Evolutionary conservation across 2,329 filamentous ascomycete species (phyloP), one percentile per base, ranked within the genome.

Genomic region (Verticillium dahliae): DNA sequence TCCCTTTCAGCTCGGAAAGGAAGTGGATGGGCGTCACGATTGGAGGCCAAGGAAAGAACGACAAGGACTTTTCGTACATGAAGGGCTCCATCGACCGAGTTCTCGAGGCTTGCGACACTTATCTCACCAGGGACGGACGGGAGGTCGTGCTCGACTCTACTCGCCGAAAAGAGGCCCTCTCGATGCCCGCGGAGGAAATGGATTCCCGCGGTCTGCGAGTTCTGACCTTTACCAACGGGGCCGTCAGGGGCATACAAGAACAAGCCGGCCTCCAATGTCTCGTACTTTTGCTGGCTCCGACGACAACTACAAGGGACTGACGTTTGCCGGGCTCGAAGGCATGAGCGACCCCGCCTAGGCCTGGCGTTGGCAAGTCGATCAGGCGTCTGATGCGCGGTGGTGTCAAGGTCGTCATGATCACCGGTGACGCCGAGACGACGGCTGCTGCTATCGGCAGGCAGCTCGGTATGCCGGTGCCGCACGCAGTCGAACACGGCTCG

Each of bases 21-120:
- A 99, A 99, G 75, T 99, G 94, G 94, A 99, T 99, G 96, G 96
- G 96, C 38, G 93, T 97, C 34, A 90, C 92, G 1, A 90, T 97
- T 67, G 87, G 86, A 54, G 79, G 81, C 27, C 81, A 85, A 57
- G 76, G 79, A 35, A 81, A 80, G 62, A 52, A 10, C 45, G 87
- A 90, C 41, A 86, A 87, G 64, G 91, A 96, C 69, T 88, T 92
- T 66, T 93, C 92, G 0, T 99, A 98, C 73, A 91, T 98, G 78
- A 99, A 99, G 73, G 96, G 95, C 37, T 91, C 95, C 38, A 82
- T 98, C 50, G 95, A 99, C 74, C 90, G 89, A 73, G 85, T 99
- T 27, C 78, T 99, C 6, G 86, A 87, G 61, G 87, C 91, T 58
- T 99, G 94, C 71, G 93, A 97, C 75, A 95, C 91, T 0, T 99